Percentiles rank a stretch among this genome's conserved stretches.
phyloP scores from a whole-genome alignment of 2,329 filamentous ascomycete species.

The Fusarium pseudocircinatum region DNA sequence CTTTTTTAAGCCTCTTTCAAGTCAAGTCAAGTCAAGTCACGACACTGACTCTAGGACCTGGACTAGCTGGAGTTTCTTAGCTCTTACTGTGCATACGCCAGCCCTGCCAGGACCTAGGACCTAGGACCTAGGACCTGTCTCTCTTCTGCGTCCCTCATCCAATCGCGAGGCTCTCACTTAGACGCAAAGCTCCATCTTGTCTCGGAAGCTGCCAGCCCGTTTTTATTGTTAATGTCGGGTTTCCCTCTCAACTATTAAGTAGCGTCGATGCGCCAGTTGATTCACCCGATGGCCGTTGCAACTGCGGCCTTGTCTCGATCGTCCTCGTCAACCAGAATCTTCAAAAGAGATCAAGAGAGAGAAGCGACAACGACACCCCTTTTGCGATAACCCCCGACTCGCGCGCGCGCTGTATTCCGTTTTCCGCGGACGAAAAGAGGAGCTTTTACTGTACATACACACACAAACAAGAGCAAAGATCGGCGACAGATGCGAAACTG shows the following conservation, averaged over 20 bases:
- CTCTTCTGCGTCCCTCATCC: background rate
- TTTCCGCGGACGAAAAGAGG: background rate
- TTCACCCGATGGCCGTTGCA: slow-evolving; percentile 18
- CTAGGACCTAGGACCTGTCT: background rate
- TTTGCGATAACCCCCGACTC: background rate
- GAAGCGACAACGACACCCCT: background rate
- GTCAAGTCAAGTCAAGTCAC: background rate
- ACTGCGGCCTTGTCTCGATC: slow-evolving; percentile 15
- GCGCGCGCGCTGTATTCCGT: background rate
- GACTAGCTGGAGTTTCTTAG: background rate
- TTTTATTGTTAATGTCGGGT: background rate
- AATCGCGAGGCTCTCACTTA: background rate
- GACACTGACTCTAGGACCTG: slow-evolving; percentile 1
- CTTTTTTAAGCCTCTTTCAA: slow-evolving; percentile 6
- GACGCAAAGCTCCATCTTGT: slow-evolving; percentile 3
- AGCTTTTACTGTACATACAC: background rate
- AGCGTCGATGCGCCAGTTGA: slow-evolving; percentile 27
- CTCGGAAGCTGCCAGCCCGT: slow-evolving; percentile 27
- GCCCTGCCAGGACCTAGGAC: background rate
- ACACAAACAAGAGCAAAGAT: slow-evolving; percentile 12
- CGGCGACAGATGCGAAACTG: slow-evolving; percentile 18
- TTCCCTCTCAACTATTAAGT: slow-evolving; percentile 26
- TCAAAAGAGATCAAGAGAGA: background rate
- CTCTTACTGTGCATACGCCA: slow-evolving; percentile 11
- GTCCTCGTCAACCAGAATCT: slow-evolving; percentile 17